Evolutionary conservation across 2,329 filamentous ascomycete genomes (phyloP), one percentile per base, ranked within the genome.

Genomic region (Periconia sp.): DNA sequence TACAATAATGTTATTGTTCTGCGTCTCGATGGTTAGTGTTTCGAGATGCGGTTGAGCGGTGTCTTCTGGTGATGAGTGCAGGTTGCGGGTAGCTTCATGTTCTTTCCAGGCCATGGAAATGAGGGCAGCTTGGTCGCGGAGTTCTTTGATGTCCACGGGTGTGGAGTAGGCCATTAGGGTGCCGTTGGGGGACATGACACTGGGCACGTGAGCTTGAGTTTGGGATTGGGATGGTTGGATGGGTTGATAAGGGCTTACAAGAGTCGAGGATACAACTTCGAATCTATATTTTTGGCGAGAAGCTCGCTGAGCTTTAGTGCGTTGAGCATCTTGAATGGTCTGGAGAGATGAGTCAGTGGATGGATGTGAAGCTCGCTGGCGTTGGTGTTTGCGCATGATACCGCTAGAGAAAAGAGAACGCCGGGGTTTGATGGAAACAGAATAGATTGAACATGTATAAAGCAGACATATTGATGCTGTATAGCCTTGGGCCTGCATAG

Each of bases 81-180:
- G n/a, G 6, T 24, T 46, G 28, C 13, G 13, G 22, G 19, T 33
- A 40, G 13, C 40, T 12, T 13, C 22, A 40, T 76, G 63, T 34
- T 78, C 75, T 59, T 76, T 77, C 76, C 76, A 78, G 8, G 70
- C 70, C 49, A 78, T 72, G 16, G 74, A 75, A 7, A 77, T 70
- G 34, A 77, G 59, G 5, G 76, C 74, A 16, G 74, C 75, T 52
- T 77, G 74, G 42, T 76, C 75, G 28, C 76, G 73, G 22, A 78
- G 65, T 47, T 75, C 71, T 47, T 73, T 72, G 55, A 76, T 74
- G 48, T 78, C 69, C n/a, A 71, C 67, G 10, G 75, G 74, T 16
- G 71, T 72, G 13, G 70, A 76, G 56, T 78, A 76, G 30, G 76
- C 75, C 36, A 79, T 64, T 15, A 79, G 59, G 2, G 74, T 78